phyloP scores from a whole-genome alignment of 331 rosid species.

The Quercus lobata region DNA sequence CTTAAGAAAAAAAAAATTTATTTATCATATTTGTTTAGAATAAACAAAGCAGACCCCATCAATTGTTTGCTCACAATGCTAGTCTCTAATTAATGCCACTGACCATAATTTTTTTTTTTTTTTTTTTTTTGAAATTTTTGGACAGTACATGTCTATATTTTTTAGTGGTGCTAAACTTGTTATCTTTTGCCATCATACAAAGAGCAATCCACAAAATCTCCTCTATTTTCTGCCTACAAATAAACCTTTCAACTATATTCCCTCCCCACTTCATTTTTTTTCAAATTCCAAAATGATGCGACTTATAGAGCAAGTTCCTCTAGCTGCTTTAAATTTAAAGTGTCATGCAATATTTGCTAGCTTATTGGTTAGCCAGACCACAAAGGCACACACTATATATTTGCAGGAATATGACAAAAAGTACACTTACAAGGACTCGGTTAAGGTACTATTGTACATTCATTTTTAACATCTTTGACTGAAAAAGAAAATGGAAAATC shows the following conservation, averaged over 20 bases:
- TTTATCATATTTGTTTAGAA: not conserved
- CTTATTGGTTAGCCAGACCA: not conserved
- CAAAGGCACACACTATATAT: not conserved
- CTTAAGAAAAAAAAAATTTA: not conserved
- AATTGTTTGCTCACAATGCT: not conserved
- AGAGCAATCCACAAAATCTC: not conserved
- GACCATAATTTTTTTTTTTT: not conserved
- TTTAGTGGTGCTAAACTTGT: not conserved
- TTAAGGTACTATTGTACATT: not conserved
- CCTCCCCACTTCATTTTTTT: not conserved
- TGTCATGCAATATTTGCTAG: not conserved
- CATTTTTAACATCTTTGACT: not conserved
- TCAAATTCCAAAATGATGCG: not conserved
- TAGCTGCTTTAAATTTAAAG: not conserved
- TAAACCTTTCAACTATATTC: not conserved
- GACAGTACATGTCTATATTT: not conserved
- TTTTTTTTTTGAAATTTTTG: not conserved
- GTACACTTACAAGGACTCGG: not conserved
- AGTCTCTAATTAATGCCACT: not conserved
- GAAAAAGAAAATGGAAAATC: not conserved
- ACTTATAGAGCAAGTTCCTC: conserved; percentile 4
- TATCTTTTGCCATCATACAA: not conserved
- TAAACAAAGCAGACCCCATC: not conserved
- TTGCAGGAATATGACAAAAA: conserved; percentile 7
- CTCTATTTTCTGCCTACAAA: not conserved